phyloP scores from a whole-genome alignment of 2,329 filamentous ascomycete genomes.

The Cladophialophora exuberans region DNA sequence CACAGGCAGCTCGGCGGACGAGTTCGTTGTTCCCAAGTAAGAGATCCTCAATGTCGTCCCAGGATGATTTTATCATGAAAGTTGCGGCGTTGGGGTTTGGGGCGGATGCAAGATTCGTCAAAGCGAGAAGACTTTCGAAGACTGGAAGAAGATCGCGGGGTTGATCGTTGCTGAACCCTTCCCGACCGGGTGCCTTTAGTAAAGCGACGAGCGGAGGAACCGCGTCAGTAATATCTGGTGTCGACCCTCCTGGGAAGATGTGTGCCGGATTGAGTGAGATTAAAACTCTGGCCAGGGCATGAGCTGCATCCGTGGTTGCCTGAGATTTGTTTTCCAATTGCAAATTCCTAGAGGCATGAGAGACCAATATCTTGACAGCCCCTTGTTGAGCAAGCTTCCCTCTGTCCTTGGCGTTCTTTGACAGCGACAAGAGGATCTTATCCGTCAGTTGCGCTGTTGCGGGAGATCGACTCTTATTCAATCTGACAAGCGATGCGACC shows the following conservation, averaged over 20 bases:
- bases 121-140: slow-evolving; percentile 86
- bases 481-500: slow-evolving; percentile 74
- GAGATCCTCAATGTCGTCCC: slow-evolving; percentile 79
- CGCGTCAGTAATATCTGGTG: slow-evolving; percentile 73
- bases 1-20: slow-evolving; percentile 80
- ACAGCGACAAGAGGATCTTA: slow-evolving; percentile 76
- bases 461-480: slow-evolving; percentile 71
- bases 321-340: slow-evolving; percentile 31
- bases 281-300: slow-evolving; percentile 80
- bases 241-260: slow-evolving; percentile 79
- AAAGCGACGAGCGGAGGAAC: slow-evolving; percentile 80
- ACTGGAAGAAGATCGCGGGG: slow-evolving; percentile 80
- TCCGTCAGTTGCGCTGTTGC: slow-evolving; percentile 73
- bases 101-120: slow-evolving; percentile 86
- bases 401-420: slow-evolving; percentile 72
- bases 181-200: slow-evolving; percentile 53
- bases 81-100: slow-evolving; percentile 58
- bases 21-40: slow-evolving; percentile 75
- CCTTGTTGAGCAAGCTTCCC: slow-evolving; percentile 89
- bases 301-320: slow-evolving; percentile 64
- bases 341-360: slow-evolving; percentile 55
- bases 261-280: slow-evolving; percentile 84
- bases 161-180: slow-evolving; percentile 41
- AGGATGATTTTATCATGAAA: slow-evolving; percentile 73
- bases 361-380: slow-evolving; percentile 81